These are phyloP conservation scores for Isatis tinctoria DNA, from an alignment of 345 rosid genomes.

Conservation along the genomic window DNA sequence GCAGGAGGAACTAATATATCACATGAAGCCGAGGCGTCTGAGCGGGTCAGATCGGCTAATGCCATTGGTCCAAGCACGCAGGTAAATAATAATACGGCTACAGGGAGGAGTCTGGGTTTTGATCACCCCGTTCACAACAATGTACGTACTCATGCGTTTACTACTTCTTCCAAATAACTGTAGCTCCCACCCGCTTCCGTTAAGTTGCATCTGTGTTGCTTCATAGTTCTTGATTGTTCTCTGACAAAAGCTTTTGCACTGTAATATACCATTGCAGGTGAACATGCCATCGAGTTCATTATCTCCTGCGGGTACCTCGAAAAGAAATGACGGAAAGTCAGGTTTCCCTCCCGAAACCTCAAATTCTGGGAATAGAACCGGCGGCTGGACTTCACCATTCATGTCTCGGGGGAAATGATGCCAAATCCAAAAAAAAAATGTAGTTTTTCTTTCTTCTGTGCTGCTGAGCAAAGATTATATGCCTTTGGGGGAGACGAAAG, in stretches of 20 bases:
- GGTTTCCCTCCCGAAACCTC: constrained; percentile 49
- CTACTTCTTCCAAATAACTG: neutral
- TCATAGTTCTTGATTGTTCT: neutral
- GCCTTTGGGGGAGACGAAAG: neutral
- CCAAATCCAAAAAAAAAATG: neutral
- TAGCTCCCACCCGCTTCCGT: neutral
- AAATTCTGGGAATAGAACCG: constrained; percentile 50
- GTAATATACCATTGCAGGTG: constrained; percentile 25
- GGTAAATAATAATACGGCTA: constrained; percentile 52
- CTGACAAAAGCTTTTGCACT: neutral
- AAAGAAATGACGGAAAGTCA: constrained; percentile 49
- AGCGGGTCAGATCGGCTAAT: constrained; percentile 39
- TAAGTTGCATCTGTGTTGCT: neutral
- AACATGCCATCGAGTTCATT: constrained; percentile 58
- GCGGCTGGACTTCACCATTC: constrained; percentile 75
- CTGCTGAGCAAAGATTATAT: constrained; percentile 16
- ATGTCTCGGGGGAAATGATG: constrained; percentile 55
- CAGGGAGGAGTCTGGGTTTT: constrained; percentile 51
- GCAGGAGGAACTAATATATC: constrained; percentile 55
- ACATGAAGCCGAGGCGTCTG: constrained; percentile 45
- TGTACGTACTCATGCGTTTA: constrained; percentile 47
- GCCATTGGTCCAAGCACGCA: constrained; percentile 48
- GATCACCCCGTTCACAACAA: constrained; percentile 54
- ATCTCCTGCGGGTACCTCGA: constrained; percentile 56
- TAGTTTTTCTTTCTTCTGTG: neutral